Base-by-base conservation (phyloP, 257 asterid species). In the Gentiana macrophylla region DNA sequence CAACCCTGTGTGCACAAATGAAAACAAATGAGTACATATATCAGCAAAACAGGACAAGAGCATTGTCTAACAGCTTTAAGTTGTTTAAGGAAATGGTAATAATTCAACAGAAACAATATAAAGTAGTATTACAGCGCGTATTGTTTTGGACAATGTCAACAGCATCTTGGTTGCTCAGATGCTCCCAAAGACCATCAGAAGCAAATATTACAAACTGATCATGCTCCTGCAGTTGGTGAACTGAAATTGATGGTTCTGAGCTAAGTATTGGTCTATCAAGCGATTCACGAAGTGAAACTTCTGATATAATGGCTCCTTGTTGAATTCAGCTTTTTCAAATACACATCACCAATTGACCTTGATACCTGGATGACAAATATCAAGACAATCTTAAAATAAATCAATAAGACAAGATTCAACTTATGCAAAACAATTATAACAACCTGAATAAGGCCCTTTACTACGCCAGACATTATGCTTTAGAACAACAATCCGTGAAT, bases 181-280 rank as follows among this genome's bases (percentile, higher is more conserved):
- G 95, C 79, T 85, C 95, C 95, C 95, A 85, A 24, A 85, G 86
- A 53, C 93, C 95, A 67, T 85, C 95, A 11, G 93, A 82, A 33
- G 95, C 95, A 52, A 85, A 82, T 68, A 85, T 82, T 50, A 85
- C 55, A 65, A 85, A 85, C 67, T 78, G 86, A 63, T 85, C 95
- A 4, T 82, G 83, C 32, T 84, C 69, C 55, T 78, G 86, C 71
- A 85, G 59, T 55, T 71, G 83, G 59, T 78, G 89, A 56, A 59
- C 81, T 5, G 79, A 70, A 36, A 85, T 75, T 32, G 86, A 58
- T 55, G 95, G 95, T 24, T 82, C 95, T 9, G 95, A 59, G 57
- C 93, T 85, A 77, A 85, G 64, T 60, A 85, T 82, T 24, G 92
- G 86, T 62, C 70, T 78, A 56, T 53, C 68, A 61, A 85, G 78